Conservation (phyloP, 805 yeast species). For the Candida ovalis region DNA sequence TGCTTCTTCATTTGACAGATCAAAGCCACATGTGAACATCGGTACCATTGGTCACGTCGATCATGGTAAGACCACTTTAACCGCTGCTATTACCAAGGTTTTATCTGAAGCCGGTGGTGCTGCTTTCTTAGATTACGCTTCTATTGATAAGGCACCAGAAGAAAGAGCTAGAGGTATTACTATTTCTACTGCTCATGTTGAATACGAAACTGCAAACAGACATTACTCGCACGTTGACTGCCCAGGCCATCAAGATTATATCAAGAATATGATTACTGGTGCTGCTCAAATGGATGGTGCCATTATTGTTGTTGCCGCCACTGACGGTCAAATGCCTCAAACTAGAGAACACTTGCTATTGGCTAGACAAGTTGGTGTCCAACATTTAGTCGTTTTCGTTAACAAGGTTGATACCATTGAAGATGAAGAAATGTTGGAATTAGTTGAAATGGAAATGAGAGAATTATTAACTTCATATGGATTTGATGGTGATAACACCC, state of each 20-base stretch:
- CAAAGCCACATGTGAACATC: conserved; percentile 93
- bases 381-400: conserved; percentile 93
- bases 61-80: conserved; percentile 97
- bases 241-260: conserved; percentile 98
- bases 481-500: conserved; percentile 97
- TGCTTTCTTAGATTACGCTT: conserved; percentile 82
- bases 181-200: conserved; percentile 96
- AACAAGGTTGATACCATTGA: conserved; percentile 98
- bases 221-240: conserved; percentile 98
- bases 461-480: conserved; percentile 88
- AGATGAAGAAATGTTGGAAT: conserved; percentile 98
- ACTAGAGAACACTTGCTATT: conserved; percentile 97
- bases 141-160: conserved; percentile 97
- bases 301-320: conserved; percentile 97
- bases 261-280: conserved; percentile 99
- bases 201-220: conserved; percentile 90
- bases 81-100: conserved; percentile 98
- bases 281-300: conserved; percentile 99
- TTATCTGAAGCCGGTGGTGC: conserved; percentile 89
- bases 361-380: conserved; percentile 99
- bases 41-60: conserved; percentile 99
- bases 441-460: conserved; percentile 99
- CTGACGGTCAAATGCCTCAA: conserved; percentile 99
- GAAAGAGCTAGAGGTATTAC: conserved; percentile 99
- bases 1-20: conserved; percentile 85